phyloP scores from a whole-genome alignment of 2,329 filamentous ascomycete species.

The Zarea fungicola region DNA sequence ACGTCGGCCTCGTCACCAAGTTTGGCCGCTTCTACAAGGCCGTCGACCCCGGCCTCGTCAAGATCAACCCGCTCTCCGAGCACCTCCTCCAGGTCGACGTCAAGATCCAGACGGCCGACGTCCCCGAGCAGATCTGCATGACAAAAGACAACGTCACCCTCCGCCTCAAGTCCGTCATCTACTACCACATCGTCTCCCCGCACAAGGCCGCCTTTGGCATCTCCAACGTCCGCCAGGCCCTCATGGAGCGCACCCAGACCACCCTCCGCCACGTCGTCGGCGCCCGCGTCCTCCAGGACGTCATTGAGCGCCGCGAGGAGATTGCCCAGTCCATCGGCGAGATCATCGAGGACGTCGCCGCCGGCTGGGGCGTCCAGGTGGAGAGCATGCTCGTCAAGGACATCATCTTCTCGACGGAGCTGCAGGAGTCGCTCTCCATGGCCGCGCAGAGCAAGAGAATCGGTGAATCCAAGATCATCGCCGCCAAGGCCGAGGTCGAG shows the following conservation, averaged over 20 bases:
- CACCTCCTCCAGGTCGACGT: constrained; percentile 88
- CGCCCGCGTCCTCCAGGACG: constrained; percentile 90
- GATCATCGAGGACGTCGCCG: constrained; percentile 94
- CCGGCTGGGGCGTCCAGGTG: constrained; percentile 91
- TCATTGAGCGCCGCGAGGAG: constrained; percentile 97
- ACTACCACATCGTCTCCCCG: constrained; percentile 93
- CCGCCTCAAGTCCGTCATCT: constrained; percentile 92
- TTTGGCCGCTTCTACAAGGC: constrained; percentile 94
- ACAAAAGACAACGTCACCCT: constrained; percentile 98
- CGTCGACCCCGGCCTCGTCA: constrained; percentile 93
- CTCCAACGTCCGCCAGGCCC: constrained; percentile 88
- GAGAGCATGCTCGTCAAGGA: constrained; percentile 99
- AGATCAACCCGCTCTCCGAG: constrained; percentile 94
- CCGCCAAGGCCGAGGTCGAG: constrained; percentile 94
- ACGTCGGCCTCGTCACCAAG: constrained; percentile 91
- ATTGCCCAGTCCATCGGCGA: constrained; percentile 91
- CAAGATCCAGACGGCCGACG: constrained; percentile 98
- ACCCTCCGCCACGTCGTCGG: constrained; percentile 95
- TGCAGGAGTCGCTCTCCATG: constrained; percentile 96
- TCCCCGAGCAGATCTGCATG: constrained; percentile 96
- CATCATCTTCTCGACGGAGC: constrained; percentile 91
- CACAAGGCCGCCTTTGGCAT: constrained; percentile 98
- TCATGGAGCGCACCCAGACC: constrained; percentile 95
- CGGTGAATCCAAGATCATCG: constrained; percentile 97
- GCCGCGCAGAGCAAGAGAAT: constrained; percentile 98